A percentile compares a stretch with the other conserved stretches of the same genome.
phyloP scores from a whole-genome alignment of 768 basidiomycete genomes.

The Mycena sanguinolenta region DNA sequence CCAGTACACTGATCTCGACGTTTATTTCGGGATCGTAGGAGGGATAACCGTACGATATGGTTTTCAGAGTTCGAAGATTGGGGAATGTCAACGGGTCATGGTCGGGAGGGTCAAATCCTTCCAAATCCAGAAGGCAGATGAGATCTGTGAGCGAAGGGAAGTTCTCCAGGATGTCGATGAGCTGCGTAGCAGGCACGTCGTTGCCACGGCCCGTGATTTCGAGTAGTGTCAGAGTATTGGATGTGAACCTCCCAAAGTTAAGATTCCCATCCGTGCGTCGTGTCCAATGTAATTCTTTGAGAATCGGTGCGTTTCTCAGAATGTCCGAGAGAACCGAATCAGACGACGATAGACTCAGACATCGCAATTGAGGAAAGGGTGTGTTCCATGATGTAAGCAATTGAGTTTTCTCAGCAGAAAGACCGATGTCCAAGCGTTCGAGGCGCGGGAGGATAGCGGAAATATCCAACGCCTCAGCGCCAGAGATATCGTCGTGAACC shows the following conservation, averaged over 20 bases:
- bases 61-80: neutral
- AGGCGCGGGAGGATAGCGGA: neutral
- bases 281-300: neutral
- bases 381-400: neutral
- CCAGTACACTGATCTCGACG: neutral
- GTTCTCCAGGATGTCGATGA: neutral
- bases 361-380: neutral
- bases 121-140: neutral
- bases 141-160: neutral
- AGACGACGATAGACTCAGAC: neutral
- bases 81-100: neutral
- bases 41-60: too few species aligned
- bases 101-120: neutral
- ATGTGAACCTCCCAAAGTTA: neutral
- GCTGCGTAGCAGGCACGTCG: neutral
- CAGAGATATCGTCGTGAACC: neutral
- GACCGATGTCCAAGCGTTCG: neutral
- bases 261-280: neutral
- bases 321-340: neutral
- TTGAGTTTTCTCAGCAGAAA: neutral
- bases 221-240: neutral
- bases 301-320: neutral
- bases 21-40: neutral
- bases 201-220: neutral
- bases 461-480: neutral